Conservation (phyloP, 1,139 yeast species). For the Lodderomyces beijingensis region DNA sequence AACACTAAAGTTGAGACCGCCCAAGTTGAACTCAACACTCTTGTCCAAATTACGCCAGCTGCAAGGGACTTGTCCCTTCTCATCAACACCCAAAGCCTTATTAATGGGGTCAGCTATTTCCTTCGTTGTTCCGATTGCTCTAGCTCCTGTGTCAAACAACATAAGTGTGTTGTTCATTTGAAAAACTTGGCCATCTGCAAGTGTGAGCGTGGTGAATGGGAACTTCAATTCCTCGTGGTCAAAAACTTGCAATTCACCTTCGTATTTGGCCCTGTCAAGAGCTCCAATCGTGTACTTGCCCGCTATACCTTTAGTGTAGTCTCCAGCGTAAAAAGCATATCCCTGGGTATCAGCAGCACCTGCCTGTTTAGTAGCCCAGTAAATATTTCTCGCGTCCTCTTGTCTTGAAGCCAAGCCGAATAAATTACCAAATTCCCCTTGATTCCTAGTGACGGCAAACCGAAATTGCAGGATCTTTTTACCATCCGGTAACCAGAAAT, state of each 20-base stretch:
- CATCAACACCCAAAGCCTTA: neutral
- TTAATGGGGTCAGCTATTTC: neutral
- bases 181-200: constrained; percentile 1
- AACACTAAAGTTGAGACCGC: neutral
- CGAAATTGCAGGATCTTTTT: too few species aligned
- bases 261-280: constrained; percentile 22
- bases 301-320: too few species aligned
- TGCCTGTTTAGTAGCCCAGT: too few species aligned
- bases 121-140: neutral
- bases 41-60: neutral
- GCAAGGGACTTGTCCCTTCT: neutral
- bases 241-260: constrained; percentile 16
- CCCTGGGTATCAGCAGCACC: too few species aligned
- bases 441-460: too few species aligned
- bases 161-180: neutral
- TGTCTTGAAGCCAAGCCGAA: too few species aligned
- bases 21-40: neutral
- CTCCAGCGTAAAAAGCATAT: too few species aligned
- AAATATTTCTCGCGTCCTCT: too few species aligned
- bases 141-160: constrained; percentile 1
- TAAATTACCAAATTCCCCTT: too few species aligned
- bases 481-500: too few species aligned
- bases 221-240: constrained; percentile 1
- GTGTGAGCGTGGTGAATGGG: neutral
- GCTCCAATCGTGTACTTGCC: too few species aligned